These are phyloP conservation scores for Metschnikowia lochheadii DNA, from an alignment of 805 yeast species.

Conservation along the genomic window DNA sequence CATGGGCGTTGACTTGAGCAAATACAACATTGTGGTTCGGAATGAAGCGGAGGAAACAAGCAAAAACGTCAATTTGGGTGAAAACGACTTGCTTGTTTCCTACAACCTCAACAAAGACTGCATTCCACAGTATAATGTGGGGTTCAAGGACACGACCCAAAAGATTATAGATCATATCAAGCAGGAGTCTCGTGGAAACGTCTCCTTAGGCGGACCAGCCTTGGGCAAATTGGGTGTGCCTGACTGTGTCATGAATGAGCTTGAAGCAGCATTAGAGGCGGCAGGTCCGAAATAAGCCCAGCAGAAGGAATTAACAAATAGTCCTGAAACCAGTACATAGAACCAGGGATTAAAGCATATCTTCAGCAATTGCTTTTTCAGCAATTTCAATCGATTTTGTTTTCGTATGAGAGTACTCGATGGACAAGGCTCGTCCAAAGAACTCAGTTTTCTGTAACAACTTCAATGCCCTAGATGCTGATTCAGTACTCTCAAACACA, in stretches of 20 bases:
- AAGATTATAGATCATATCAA: slow-evolving; percentile 31
- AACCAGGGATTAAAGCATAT: not conserved
- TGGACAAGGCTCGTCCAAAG: slow-evolving; percentile 45
- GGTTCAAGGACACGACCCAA: slow-evolving; percentile 47
- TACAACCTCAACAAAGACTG: slow-evolving; percentile 43
- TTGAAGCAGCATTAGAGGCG: slow-evolving; percentile 46
- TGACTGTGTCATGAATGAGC: slow-evolving; percentile 68
- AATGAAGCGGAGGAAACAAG: slow-evolving; percentile 21
- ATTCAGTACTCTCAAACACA: slow-evolving; percentile 43
- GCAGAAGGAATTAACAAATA: not conserved
- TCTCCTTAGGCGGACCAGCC: slow-evolving; percentile 77
- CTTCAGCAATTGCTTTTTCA: slow-evolving; percentile 8
- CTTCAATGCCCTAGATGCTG: slow-evolving; percentile 49
- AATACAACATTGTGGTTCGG: slow-evolving; percentile 23
- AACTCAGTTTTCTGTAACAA: slow-evolving; percentile 45
- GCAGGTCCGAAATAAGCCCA: not conserved
- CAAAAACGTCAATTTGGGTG: slow-evolving; percentile 14
- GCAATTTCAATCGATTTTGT: slow-evolving; percentile 22
- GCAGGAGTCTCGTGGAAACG: slow-evolving; percentile 27
- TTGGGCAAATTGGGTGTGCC: slow-evolving; percentile 79
- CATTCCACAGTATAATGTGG: slow-evolving; percentile 77
- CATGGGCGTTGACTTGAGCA: slow-evolving; percentile 21
- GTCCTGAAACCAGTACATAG: not conserved
- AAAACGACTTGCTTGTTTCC: slow-evolving; percentile 29
- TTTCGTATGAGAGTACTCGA: slow-evolving; percentile 36